phyloP scores from a whole-genome alignment of 805 yeast genomes.

The Metschnikowia noctiluminum region DNA sequence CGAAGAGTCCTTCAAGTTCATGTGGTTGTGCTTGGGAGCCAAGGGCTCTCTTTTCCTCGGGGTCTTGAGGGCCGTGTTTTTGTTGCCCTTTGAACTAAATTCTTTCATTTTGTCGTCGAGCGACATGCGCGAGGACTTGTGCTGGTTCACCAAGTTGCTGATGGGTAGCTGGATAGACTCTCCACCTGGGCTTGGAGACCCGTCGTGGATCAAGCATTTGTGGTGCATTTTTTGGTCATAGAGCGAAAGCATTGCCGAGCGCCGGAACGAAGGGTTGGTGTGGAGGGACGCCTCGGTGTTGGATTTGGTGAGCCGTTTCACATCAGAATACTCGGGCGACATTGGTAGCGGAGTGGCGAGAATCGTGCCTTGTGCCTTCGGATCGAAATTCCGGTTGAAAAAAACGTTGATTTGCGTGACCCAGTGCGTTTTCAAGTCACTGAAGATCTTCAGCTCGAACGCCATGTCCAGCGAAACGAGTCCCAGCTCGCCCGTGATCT shows the following conservation, averaged over 20 bases:
- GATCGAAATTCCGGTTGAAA: conserved; percentile 25
- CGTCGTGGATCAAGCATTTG: conserved; percentile 31
- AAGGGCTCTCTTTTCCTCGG: conserved; percentile 4
- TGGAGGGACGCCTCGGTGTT: conserved; percentile 38
- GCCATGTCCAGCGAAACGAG: conserved; percentile 26
- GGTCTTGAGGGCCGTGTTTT: conserved; percentile 1
- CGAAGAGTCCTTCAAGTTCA: conserved; percentile 40
- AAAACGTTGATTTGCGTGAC: conserved; percentile 30
- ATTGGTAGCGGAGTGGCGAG: conserved; percentile 24
- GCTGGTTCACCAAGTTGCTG: conserved; percentile 36
- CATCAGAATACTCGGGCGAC: conserved; percentile 22
- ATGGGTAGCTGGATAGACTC: conserved; percentile 40
- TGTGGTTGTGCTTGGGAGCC: conserved; percentile 31
- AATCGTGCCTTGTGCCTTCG: conserved; percentile 17
- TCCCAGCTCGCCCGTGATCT: conserved; percentile 34
- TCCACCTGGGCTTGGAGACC: conserved; percentile 10
- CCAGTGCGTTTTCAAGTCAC: conserved; percentile 43
- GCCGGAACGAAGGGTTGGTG: conserved; percentile 42
- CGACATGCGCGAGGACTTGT: conserved; percentile 34
- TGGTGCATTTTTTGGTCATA: conserved; percentile 38
- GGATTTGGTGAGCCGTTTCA: conserved; percentile 27
- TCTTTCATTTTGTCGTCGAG: conserved; percentile 29
- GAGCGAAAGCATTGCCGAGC: conserved; percentile 44
- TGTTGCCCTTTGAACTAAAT: conserved; percentile 2
- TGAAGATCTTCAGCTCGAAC: conserved; percentile 35